These are phyloP conservation scores for Ramaria sp. DNA, from an alignment of 768 basidiomycete genomes.

Conservation along the genomic window DNA sequence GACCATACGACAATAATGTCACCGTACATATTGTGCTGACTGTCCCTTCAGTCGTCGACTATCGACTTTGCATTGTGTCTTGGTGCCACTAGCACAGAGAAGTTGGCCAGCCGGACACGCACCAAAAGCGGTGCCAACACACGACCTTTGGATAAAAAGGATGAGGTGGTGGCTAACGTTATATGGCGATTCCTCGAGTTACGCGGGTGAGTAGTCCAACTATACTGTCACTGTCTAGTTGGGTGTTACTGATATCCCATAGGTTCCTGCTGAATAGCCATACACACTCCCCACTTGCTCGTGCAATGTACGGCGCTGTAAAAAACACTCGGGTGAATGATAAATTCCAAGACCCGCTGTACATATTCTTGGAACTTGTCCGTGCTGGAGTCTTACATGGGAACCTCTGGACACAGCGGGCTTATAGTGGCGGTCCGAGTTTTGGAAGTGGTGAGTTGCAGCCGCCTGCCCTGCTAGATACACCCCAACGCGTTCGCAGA, in stretches of 20 bases:
- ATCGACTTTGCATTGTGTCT: slow-evolving; percentile 94
- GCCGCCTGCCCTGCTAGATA: slow-evolving; percentile 9
- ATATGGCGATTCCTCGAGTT: slow-evolving; percentile 97
- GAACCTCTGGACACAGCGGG: slow-evolving; percentile 76
- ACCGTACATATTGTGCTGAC: slow-evolving; percentile 15
- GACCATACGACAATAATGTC: slow-evolving; percentile 5
- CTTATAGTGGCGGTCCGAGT: slow-evolving; percentile 90
- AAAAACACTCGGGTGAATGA: slow-evolving; percentile 78
- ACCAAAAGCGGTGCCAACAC: slow-evolving; percentile 37
- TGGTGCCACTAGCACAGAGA: slow-evolving; percentile 78
- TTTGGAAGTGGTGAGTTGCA: slow-evolving; percentile 70
- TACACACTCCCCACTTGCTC: slow-evolving; percentile 79
- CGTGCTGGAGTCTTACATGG: slow-evolving; percentile 97
- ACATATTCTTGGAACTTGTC: slow-evolving; percentile 89
- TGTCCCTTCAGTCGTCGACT: slow-evolving; percentile 70
- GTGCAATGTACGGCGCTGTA: slow-evolving; percentile 82
- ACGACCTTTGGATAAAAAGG: slow-evolving; percentile 83
- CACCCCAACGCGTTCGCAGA: slow-evolving; percentile 33
- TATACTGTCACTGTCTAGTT: not conserved
- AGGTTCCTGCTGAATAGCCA: slow-evolving; percentile 89
- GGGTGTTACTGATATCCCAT: not conserved
- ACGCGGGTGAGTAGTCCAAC: slow-evolving; percentile 58
- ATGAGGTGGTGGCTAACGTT: slow-evolving; percentile 95
- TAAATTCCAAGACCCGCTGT: slow-evolving; percentile 96
- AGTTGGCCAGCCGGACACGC: slow-evolving; percentile 74